Conservation (phyloP, 2,329 filamentous ascomycete genomes). For the Celoporthe dispersa region DNA sequence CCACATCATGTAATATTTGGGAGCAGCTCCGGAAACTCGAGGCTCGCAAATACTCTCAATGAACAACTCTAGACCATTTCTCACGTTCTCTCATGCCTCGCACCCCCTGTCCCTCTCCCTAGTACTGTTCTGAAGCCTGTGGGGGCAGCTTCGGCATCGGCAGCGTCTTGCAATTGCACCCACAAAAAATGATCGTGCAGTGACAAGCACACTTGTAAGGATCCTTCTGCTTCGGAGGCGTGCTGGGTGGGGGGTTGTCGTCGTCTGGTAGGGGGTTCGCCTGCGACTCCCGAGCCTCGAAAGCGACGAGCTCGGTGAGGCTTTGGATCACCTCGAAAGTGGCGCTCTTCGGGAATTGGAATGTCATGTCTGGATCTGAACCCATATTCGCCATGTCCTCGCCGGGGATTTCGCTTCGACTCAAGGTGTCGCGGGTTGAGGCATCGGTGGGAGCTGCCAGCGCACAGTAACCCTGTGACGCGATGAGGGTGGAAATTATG, state of each 20-base stretch:
- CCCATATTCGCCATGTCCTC: not conserved
- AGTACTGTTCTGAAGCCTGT: not conserved
- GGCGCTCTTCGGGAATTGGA: not conserved
- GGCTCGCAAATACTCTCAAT: not conserved
- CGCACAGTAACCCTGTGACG: not conserved
- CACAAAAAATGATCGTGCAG: not conserved
- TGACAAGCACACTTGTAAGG: constrained; percentile 5
- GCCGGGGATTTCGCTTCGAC: not conserved
- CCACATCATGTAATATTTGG: too few species aligned
- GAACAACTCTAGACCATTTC: not conserved
- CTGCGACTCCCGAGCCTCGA: not conserved
- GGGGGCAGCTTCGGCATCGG: not conserved
- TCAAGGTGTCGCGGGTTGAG: not conserved
- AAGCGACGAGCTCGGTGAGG: not conserved
- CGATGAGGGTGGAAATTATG: not conserved
- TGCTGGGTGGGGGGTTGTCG: not conserved
- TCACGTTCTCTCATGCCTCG: not conserved
- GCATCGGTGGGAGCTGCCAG: not conserved
- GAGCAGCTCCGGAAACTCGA: not conserved
- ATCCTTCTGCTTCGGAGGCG: not conserved
- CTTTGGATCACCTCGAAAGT: constrained; percentile 1
- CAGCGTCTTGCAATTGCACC: constrained; percentile 3
- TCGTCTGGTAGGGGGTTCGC: not conserved
- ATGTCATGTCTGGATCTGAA: not conserved
- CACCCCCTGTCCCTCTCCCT: not conserved